These are phyloP conservation scores for Friedmanniomyces endolithicus DNA, from an alignment of 495 filamentous ascomycete species.

Conservation along the genomic window DNA sequence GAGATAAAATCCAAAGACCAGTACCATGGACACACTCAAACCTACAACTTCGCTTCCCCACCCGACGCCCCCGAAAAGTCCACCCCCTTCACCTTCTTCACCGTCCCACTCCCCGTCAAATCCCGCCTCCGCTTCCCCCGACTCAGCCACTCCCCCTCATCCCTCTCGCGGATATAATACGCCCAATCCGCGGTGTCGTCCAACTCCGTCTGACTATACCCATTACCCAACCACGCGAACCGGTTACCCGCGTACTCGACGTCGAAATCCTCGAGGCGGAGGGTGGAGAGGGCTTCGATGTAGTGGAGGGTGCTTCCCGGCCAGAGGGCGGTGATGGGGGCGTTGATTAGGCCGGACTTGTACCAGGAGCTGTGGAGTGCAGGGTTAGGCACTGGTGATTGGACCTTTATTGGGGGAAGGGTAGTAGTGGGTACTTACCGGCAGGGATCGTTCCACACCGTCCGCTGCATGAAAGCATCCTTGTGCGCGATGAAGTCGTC, in stretches of 20 bases:
- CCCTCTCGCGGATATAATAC: constrained; percentile 32
- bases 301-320: constrained; percentile 15
- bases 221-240: constrained; percentile 19
- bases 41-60: constrained; percentile 1
- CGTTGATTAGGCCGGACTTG: constrained; percentile 16
- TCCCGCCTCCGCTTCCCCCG: constrained; percentile 23
- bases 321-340: constrained; percentile 14
- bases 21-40: no score
- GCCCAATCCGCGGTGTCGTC: constrained; percentile 30
- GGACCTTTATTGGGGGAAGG: neutral
- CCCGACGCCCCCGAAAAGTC: constrained; percentile 10
- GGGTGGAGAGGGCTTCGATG: constrained; percentile 10
- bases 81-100: constrained; percentile 11
- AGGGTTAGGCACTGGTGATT: neutral
- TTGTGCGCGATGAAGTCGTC: constrained; percentile 16
- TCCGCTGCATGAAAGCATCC: constrained; percentile 7
- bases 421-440: neutral
- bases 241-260: constrained; percentile 16
- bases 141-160: constrained; percentile 28
- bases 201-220: constrained; percentile 16
- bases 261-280: constrained; percentile 17
- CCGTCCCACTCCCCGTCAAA: constrained; percentile 24
- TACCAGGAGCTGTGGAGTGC: constrained; percentile 13
- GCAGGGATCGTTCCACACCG: constrained; percentile 16
- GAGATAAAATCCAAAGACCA: no score